phyloP scores from a whole-genome alignment of 306 rosid species.

The Gleditsia sinensis region DNA sequence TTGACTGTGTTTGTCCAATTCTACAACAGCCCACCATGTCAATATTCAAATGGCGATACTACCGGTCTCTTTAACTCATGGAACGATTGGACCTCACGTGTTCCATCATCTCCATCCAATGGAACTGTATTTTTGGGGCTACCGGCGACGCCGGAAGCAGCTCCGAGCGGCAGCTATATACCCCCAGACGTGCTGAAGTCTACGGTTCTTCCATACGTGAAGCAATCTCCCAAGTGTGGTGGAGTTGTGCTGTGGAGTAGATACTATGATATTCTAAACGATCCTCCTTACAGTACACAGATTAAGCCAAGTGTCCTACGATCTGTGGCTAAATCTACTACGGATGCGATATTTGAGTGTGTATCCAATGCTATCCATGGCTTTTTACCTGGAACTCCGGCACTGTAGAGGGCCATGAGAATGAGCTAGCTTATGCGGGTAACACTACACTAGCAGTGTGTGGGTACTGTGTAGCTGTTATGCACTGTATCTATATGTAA shows the following conservation, averaged over 20 bases:
- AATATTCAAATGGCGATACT: conserved; percentile 17
- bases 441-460: no score
- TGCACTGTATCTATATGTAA: no score
- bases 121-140: conserved; percentile 44
- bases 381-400: no score
- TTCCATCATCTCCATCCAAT: neutral
- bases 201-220: conserved; percentile 44
- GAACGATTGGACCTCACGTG: conserved; percentile 43
- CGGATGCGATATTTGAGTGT: no score
- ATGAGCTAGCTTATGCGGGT: no score
- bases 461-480: no score
- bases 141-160: conserved; percentile 36
- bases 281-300: no score
- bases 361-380: no score
- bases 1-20: conserved; percentile 60
- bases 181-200: conserved; percentile 33
- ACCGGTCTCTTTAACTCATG: conserved; percentile 30
- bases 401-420: no score
- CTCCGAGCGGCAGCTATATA: conserved; percentile 33
- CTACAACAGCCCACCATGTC: conserved; percentile 47
- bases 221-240: conserved; percentile 44
- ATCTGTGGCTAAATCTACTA: no score
- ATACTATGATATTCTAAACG: neutral
- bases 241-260: conserved; percentile 57
- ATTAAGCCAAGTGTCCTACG: no score